Evolutionary conservation across 306 rosid species (phyloP).

Genomic region (Fagus sylvatica): DNA sequence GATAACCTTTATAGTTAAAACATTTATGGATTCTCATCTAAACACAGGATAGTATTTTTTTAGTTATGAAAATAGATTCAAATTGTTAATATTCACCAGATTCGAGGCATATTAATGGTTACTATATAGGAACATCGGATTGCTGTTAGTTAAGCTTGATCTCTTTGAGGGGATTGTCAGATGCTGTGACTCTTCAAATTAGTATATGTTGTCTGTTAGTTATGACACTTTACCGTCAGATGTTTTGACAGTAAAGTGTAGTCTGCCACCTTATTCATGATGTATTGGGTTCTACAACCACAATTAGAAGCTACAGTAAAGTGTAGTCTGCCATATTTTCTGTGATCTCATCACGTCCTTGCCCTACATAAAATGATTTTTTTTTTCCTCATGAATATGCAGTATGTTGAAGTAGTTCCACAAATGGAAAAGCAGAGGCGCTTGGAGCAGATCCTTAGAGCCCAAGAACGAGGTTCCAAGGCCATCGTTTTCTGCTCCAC

Average conservation of each 20-base stretch:
- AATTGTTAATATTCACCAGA: not conserved
- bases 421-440: slow-evolving; percentile 99
- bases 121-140: too few relatives aligned
- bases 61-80: not conserved
- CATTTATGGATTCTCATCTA: not conserved
- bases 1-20: not conserved
- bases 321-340: not conserved
- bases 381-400: slow-evolving; percentile 9
- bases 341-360: not conserved
- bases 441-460: slow-evolving; percentile 90
- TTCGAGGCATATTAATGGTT: not conserved
- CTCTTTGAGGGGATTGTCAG: too few relatives aligned
- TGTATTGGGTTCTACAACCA: not conserved
- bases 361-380: not conserved
- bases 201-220: too few relatives aligned
- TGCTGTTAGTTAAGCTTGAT: too few relatives aligned
- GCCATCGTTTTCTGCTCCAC: slow-evolving; percentile 92
- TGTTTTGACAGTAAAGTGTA: not conserved
- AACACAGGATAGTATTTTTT: too few relatives aligned
- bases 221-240: too few relatives aligned
- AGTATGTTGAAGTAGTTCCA: slow-evolving; percentile 97
- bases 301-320: not conserved
- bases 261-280: not conserved
- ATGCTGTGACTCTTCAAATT: too few relatives aligned
- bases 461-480: slow-evolving; percentile 94